Base-by-base conservation (phyloP, 805 yeast species). In the Candida endomychidarum region DNA sequence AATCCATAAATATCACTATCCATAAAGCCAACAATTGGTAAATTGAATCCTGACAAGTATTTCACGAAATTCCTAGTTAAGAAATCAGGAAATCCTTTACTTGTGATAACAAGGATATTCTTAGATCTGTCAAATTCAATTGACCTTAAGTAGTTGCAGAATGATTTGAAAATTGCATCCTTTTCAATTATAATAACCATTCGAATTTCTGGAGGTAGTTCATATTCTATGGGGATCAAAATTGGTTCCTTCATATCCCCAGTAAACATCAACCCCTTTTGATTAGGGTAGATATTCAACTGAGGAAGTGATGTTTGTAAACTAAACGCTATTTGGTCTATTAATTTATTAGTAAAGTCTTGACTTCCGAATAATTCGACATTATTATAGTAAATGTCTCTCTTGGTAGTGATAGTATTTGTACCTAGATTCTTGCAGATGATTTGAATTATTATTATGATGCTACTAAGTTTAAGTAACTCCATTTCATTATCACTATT, bases 1-100 rank as follows among this genome's bases (percentile, higher is more conserved):
- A 80, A 52, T 0, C 89, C 89, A 53, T 78, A 78, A 2, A 83
- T 75, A 48, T 83, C 89, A 11, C 83, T 72, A 53, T 83, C 89
- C 19, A 80, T 78, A 23, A 76, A 63, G 1, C 74, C 79, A 15
- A 55, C 52, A 0, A 78, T 52, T 0, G 75, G 76, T 0, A 48
- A 35, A 3, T 51, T 43, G 4, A 20, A 10, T 3, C 45, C 36
- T 9, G 57, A 39, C 9, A 75, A 37, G 2, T 47, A 45, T 4
- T 45, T 33, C 7, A 78, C 46, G 41, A 81, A 70, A 17, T 52
- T 46, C 34, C 70, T 63, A 0, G 87, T 80, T 5, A 74, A 56
- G 9, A 64, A 50, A 53, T 83, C 89, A 0, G 89, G 87, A 49
- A 67, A 81, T 4, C 89, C 89, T 52, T 76, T 78, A 0, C 85